These are phyloP conservation scores for Penicillium longicatenatum DNA, from an alignment of 495 filamentous ascomycete genomes.

Conservation along the genomic window DNA sequence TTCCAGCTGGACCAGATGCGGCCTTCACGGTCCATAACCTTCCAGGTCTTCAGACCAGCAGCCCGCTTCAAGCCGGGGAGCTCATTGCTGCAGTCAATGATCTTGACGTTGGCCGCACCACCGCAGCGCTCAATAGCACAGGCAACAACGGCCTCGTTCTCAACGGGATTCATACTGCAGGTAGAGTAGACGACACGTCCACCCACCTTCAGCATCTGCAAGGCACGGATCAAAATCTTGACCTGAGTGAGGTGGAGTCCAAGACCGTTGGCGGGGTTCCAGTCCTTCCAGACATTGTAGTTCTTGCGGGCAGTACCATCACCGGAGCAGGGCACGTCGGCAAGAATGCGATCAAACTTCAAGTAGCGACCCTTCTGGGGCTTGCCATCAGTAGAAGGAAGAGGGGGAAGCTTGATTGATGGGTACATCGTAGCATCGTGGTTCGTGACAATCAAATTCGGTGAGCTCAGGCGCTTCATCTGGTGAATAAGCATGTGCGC, in stretches of 20 bases:
- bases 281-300: constrained; percentile 88
- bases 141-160: constrained; percentile 93
- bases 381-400: constrained; percentile 49
- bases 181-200: constrained; percentile 96
- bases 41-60: constrained; percentile 75
- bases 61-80: constrained; percentile 75
- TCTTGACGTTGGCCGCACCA: constrained; percentile 74
- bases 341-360: constrained; percentile 94
- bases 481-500: constrained; percentile 97
- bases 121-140: constrained; percentile 88
- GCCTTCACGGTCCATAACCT: constrained; percentile 81
- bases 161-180: constrained; percentile 96
- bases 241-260: constrained; percentile 83
- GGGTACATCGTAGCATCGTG: constrained; percentile 97
- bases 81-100: constrained; percentile 78
- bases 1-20: constrained; percentile 75
- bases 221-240: constrained; percentile 84
- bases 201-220: constrained; percentile 96
- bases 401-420: constrained; percentile 71
- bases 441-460: constrained; percentile 95
- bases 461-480: constrained; percentile 93
- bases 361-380: constrained; percentile 67
- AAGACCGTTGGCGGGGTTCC: constrained; percentile 79
- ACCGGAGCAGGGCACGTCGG: constrained; percentile 95
- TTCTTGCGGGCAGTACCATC: constrained; percentile 95